Percentiles rank a stretch among this genome's conserved stretches.
phyloP scores from a whole-genome alignment of 768 basidiomycete genomes.

The Xerocomus potaroensis region DNA sequence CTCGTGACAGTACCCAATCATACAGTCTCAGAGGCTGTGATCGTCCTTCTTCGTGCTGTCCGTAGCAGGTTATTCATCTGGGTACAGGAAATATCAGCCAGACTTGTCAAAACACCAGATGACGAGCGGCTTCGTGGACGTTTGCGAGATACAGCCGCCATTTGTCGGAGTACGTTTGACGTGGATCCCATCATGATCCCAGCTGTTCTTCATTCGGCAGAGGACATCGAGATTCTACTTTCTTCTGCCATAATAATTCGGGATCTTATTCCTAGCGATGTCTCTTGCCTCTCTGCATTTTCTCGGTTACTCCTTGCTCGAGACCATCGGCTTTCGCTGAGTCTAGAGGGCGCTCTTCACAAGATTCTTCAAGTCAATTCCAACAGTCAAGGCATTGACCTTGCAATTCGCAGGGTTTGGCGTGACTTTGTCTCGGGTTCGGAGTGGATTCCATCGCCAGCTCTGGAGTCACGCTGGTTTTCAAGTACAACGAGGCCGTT shows the following conservation, averaged over 20 bases:
- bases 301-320: slow-evolving; percentile 26
- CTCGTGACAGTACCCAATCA: slow-evolving; percentile 20
- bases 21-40: slow-evolving; percentile 17
- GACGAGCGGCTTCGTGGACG: slow-evolving; percentile 4
- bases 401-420: slow-evolving; percentile 31
- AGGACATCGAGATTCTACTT: slow-evolving; percentile 28
- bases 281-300: background rate
- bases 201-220: slow-evolving; percentile 15
- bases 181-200: slow-evolving; percentile 1
- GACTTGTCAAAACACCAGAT: slow-evolving; percentile 7
- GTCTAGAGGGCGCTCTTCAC: slow-evolving; percentile 20
- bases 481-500: slow-evolving; percentile 15
- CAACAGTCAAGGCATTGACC: slow-evolving; percentile 23
- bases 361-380: slow-evolving; percentile 4
- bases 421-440: slow-evolving; percentile 22
- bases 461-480: slow-evolving; percentile 30
- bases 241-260: slow-evolving; percentile 32
- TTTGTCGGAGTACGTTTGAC: slow-evolving; percentile 30
- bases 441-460: slow-evolving; percentile 17
- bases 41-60: slow-evolving; percentile 26
- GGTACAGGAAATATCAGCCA: slow-evolving; percentile 30
- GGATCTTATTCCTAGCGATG: slow-evolving; percentile 24
- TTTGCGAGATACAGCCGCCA: slow-evolving; percentile 17
- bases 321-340: slow-evolving; percentile 30
- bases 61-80: slow-evolving; percentile 33